Percentiles rank a stretch among this genome's conserved stretches.
These are phyloP conservation scores for Fusarium pseudoanthophilum DNA, from an alignment of 2,329 filamentous ascomycete species.

Conservation along the genomic window DNA sequence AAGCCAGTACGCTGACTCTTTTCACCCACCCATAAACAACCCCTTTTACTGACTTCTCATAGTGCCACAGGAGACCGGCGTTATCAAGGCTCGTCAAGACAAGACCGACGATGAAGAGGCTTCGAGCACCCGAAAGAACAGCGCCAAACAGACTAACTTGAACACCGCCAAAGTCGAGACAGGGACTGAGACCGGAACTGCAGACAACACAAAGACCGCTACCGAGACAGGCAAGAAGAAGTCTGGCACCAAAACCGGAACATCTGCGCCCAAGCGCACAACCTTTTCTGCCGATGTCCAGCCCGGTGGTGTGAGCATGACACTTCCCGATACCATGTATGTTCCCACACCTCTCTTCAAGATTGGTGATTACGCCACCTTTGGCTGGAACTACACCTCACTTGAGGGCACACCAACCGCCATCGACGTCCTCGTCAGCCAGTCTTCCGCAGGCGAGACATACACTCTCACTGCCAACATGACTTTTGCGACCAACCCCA, in stretches of 20 bases:
- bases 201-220: conserved; percentile 24
- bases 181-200: conserved; percentile 23
- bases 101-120: conserved; percentile 11
- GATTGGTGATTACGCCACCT: conserved; percentile 69
- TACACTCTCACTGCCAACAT: conserved; percentile 74
- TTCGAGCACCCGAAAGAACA: conserved; percentile 36
- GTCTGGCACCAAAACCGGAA: conserved; percentile 40
- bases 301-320: conserved; percentile 63
- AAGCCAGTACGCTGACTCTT: conserved; percentile 19
- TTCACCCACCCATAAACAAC: background rate
- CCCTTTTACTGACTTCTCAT: conserved; percentile 8
- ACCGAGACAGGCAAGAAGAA: conserved; percentile 40
- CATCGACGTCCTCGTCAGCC: conserved; percentile 68
- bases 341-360: conserved; percentile 65
- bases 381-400: conserved; percentile 74
- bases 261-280: conserved; percentile 48
- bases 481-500: conserved; percentile 62
- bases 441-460: conserved; percentile 61
- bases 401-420: conserved; percentile 68
- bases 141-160: conserved; percentile 49
- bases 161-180: conserved; percentile 52
- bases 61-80: conserved; percentile 33
- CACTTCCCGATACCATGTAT: conserved; percentile 59
- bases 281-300: conserved; percentile 59
- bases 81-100: conserved; percentile 23